Conservation (phyloP, 2,329 filamentous ascomycete species). For the Nectriaceae sp. region DNA sequence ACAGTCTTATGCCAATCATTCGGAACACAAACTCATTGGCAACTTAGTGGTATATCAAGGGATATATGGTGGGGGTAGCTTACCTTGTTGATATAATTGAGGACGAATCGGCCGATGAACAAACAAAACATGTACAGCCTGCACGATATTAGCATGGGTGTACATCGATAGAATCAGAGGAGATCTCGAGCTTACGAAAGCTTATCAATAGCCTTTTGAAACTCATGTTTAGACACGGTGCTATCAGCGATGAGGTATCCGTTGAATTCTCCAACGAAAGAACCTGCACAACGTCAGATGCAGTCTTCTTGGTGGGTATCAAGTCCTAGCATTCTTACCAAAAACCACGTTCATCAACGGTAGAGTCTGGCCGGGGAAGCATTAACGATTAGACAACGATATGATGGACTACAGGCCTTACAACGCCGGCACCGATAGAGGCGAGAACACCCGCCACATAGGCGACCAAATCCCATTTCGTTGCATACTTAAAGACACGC, state of each 20-base stretch:
- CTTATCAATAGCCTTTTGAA: slow-evolving; percentile 43
- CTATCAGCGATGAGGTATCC: slow-evolving; percentile 38
- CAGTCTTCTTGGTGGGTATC: not conserved
- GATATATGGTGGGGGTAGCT: not conserved
- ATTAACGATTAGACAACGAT: slow-evolving; percentile 1
- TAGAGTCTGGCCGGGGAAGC: slow-evolving; percentile 40
- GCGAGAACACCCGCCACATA: slow-evolving; percentile 49
- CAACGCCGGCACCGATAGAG: slow-evolving; percentile 52
- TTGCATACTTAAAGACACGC: slow-evolving; percentile 57
- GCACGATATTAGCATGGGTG: not conserved
- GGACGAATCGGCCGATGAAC: slow-evolving; percentile 65
- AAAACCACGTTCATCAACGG: slow-evolving; percentile 63
- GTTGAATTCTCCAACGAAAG: slow-evolving; percentile 51
- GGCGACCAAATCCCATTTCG: slow-evolving; percentile 51
- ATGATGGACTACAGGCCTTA: slow-evolving; percentile 2
- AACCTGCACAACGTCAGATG: slow-evolving; percentile 29
- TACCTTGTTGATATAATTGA: slow-evolving; percentile 64
- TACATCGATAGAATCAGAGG: too few species aligned
- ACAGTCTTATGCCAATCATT: slow-evolving; percentile 63
- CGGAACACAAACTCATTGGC: slow-evolving; percentile 56
- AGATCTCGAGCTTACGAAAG: slow-evolving; percentile 47
- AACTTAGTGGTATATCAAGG: not conserved
- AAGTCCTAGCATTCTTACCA: slow-evolving; percentile 37
- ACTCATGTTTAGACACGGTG: slow-evolving; percentile 38
- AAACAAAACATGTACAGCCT: slow-evolving; percentile 71